Evolutionary conservation across 192 early-diverging fungal genomes (phyloP).

Genomic region (Cetraspora pellucida): DNA sequence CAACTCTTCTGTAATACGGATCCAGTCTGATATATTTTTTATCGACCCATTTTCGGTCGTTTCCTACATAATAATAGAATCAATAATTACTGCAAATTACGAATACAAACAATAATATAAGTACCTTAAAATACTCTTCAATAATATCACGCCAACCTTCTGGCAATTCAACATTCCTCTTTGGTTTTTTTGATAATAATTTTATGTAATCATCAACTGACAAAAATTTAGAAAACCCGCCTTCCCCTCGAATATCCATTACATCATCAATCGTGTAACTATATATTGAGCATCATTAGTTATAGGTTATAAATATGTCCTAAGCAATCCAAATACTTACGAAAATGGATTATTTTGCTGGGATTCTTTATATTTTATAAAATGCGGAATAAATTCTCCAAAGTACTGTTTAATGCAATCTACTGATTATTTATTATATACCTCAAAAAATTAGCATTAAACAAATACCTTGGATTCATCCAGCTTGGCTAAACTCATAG

Average conservation of each 20-base stretch:
- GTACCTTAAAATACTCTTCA: slow-evolving; percentile 20
- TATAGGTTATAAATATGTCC: not conserved
- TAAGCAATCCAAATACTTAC: slow-evolving; percentile 18
- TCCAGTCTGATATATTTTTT: slow-evolving; percentile 1
- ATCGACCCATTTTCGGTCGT: not conserved
- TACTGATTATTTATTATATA: slow-evolving; percentile 23
- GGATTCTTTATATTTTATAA: slow-evolving; percentile 18
- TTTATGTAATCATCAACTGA: slow-evolving; percentile 24
- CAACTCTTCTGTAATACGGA: not conserved
- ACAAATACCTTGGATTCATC: slow-evolving; percentile 27
- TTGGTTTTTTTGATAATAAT: slow-evolving; percentile 18
- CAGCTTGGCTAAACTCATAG: not conserved
- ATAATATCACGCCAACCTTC: not conserved
- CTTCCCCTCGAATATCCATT: slow-evolving; percentile 28
- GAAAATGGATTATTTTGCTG: slow-evolving; percentile 10
- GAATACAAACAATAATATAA: not conserved
- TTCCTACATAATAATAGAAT: slow-evolving; percentile 5
- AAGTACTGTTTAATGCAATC: slow-evolving; percentile 30
- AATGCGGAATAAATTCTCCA: slow-evolving; percentile 21
- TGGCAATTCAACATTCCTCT: slow-evolving; percentile 13
- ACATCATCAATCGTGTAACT: slow-evolving; percentile 25
- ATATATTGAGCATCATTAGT: slow-evolving; percentile 29
- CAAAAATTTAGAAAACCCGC: slow-evolving; percentile 21
- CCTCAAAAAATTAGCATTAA: slow-evolving; percentile 13
- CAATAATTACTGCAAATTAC: not conserved